Percentiles rank a stretch among this genome's conserved stretches.
Evolutionary conservation across 305 asterid species (phyloP).

Genomic region (Solanum aculeatissimum): DNA sequence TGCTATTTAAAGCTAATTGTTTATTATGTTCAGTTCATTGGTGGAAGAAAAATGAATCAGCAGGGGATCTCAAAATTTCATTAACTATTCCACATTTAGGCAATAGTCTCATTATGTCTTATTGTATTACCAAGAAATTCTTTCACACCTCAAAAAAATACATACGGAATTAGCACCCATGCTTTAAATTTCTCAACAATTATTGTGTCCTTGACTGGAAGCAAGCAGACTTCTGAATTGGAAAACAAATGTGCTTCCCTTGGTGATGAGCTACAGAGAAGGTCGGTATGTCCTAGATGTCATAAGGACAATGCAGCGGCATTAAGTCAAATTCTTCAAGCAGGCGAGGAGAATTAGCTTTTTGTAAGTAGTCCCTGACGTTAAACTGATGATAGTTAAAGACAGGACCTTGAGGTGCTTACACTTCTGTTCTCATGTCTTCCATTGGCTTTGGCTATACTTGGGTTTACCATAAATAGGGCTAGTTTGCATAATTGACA

Average conservation of each 20-base stretch:
- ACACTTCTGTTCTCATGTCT: not conserved
- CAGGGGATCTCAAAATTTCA: not conserved
- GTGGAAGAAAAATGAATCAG: not conserved
- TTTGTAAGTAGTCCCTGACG: conserved; percentile 19
- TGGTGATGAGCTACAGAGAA: conserved; percentile 67
- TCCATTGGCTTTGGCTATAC: not conserved
- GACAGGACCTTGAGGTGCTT: not conserved
- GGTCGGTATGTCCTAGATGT: conserved; percentile 49
- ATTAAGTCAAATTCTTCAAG: conserved; percentile 36
- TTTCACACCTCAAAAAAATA: not conserved
- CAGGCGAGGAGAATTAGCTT: conserved; percentile 19
- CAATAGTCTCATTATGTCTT: not conserved
- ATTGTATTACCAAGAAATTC: not conserved
- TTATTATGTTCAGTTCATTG: not conserved
- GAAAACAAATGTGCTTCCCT: conserved; percentile 49
- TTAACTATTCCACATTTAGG: not conserved
- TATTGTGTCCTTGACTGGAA: conserved; percentile 40
- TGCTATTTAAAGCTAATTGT: not conserved
- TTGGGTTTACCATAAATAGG: not conserved
- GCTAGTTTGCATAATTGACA: not conserved
- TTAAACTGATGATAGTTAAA: not conserved
- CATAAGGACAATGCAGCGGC: conserved; percentile 58
- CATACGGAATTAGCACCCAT: not conserved
- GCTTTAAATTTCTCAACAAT: not conserved
- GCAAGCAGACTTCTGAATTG: conserved; percentile 55